A percentile compares a stretch with the other conserved stretches of the same genome.
These are phyloP conservation scores for Torulaspora franciscae DNA, from an alignment of 805 yeast species.

Conservation along the genomic window DNA sequence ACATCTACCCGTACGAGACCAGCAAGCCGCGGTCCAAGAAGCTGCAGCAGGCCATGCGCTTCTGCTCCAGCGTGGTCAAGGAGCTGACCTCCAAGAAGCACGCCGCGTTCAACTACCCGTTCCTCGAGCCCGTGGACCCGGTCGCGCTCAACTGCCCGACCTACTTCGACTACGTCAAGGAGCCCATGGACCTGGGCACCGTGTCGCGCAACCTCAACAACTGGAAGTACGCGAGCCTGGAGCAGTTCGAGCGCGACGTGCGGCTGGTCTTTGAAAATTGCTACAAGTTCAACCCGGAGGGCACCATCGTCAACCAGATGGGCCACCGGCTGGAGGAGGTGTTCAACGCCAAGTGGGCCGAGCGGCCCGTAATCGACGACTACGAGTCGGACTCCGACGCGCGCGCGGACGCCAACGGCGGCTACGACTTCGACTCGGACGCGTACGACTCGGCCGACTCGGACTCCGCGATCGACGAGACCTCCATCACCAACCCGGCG, in stretches of 20 bases:
- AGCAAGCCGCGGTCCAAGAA: conserved; percentile 78
- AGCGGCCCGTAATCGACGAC: conserved; percentile 68
- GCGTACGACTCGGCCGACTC: conserved; percentile 44
- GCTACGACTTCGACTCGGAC: conserved; percentile 30
- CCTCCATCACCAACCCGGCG: conserved; percentile 76
- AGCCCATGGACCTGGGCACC: conserved; percentile 94
- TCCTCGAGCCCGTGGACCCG: conserved; percentile 90
- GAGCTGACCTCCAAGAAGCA: conserved; percentile 82
- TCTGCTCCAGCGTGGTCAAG: conserved; percentile 73
- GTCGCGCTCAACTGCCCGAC: conserved; percentile 90
- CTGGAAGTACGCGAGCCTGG: conserved; percentile 84
- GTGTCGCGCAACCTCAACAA: conserved; percentile 73
- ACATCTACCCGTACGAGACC: conserved; percentile 76
- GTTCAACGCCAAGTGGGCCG: conserved; percentile 84
- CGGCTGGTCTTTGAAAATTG: conserved; percentile 83
- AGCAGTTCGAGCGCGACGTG: conserved; percentile 79
- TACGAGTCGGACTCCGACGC: conserved; percentile 43
- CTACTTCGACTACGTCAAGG: conserved; percentile 77
- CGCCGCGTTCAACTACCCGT: conserved; percentile 81
- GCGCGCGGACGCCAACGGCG: conserved; percentile 38
- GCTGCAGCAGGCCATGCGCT: conserved; percentile 81
- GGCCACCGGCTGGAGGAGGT: conserved; percentile 86
- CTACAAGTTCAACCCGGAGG: conserved; percentile 89
- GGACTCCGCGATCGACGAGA: conserved; percentile 56
- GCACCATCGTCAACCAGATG: conserved; percentile 94